A percentile compares a stretch with the other conserved stretches of the same genome.
phyloP scores from a whole-genome alignment of 1,139 yeast genomes.

The Taiozyma sp. region DNA sequence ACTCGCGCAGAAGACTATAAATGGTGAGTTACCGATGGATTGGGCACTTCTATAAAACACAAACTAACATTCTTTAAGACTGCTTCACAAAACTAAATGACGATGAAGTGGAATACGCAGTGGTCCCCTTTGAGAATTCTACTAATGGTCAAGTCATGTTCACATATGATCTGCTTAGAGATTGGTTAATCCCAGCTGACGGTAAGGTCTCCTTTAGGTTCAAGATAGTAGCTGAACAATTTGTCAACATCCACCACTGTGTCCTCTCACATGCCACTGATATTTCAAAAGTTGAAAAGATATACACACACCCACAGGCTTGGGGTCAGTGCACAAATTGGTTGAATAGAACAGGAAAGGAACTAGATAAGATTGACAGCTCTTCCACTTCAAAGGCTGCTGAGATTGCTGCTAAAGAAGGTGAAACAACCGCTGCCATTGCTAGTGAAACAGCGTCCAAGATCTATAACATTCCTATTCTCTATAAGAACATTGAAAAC shows the following conservation, averaged over 20 bases:
- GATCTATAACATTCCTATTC: constrained; percentile 55
- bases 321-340: constrained; percentile 86
- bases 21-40: constrained; percentile 26
- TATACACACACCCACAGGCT: constrained; percentile 95
- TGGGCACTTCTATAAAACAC: no score
- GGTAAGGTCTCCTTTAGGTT: constrained; percentile 30
- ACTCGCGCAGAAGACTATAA: constrained; percentile 24
- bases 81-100: constrained; percentile 55
- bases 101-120: constrained; percentile 55
- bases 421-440: constrained; percentile 44
- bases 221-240: constrained; percentile 69
- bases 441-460: constrained; percentile 62
- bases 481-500: constrained; percentile 62
- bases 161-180: constrained; percentile 77
- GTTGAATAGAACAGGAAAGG: constrained; percentile 34
- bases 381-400: constrained; percentile 87
- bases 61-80: constrained; percentile 28
- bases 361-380: constrained; percentile 53
- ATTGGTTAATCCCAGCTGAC: constrained; percentile 41
- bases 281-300: constrained; percentile 41
- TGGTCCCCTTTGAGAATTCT: constrained; percentile 93
- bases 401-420: constrained; percentile 45
- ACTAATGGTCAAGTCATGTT: constrained; percentile 91
- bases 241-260: constrained; percentile 79
- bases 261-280: constrained; percentile 49